phyloP scores from a whole-genome alignment of 2,329 filamentous ascomycete species.

The Ophiocordyceps sinensis region DNA sequence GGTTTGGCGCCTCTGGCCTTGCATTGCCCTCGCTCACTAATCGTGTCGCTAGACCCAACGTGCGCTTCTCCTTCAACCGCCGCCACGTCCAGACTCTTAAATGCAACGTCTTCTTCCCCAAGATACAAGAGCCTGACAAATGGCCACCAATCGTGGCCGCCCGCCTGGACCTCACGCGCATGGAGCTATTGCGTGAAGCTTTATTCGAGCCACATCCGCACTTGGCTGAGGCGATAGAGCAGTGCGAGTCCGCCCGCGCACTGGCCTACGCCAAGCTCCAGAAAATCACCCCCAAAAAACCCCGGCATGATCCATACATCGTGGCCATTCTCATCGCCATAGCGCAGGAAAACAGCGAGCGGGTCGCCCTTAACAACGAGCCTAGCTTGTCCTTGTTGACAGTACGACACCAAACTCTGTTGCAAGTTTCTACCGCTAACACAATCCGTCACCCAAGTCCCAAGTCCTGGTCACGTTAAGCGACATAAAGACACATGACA shows the following conservation, averaged over 20 bases:
- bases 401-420: not conserved
- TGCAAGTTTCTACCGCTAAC: not conserved
- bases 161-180: not conserved
- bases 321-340: not conserved
- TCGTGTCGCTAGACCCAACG: not conserved
- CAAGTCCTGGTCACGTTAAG: not conserved
- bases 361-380: not conserved
- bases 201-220: not conserved
- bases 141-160: not conserved
- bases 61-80: not conserved
- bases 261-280: not conserved
- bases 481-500: no score
- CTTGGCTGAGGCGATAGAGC: not conserved
- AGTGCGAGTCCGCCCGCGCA: not conserved
- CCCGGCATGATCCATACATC: not conserved
- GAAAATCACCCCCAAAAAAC: not conserved
- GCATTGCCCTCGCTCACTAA: not conserved
- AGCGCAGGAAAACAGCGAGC: not conserved
- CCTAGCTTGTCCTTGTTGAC: not conserved
- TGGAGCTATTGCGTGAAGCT: not conserved
- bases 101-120: not conserved
- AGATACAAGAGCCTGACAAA: not conserved
- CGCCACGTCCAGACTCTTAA: not conserved
- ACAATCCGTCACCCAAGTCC: not conserved
- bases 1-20: not conserved